Conservation (phyloP, 768 basidiomycete species). For the Trametes villosa region DNA sequence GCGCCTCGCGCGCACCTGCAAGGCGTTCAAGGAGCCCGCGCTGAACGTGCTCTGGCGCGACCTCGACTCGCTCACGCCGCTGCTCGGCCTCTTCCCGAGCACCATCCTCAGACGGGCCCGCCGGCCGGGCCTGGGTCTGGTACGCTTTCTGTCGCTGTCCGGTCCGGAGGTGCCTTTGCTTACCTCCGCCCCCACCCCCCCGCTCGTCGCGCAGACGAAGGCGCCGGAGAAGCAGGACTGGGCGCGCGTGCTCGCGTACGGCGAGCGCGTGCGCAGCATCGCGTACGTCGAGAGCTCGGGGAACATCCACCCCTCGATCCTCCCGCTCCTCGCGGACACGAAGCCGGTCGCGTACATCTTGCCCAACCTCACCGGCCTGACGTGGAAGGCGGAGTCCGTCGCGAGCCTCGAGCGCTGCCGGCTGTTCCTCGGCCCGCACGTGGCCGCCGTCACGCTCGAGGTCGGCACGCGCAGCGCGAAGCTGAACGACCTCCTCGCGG, state of each 20-base stretch:
- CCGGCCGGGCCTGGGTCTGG: slow-evolving; percentile 77
- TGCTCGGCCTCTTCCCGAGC: slow-evolving; percentile 73
- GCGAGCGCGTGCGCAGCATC: slow-evolving; percentile 67
- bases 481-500: slow-evolving; percentile 63
- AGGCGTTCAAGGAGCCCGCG: slow-evolving; percentile 73
- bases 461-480: slow-evolving; percentile 60
- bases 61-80: slow-evolving; percentile 72
- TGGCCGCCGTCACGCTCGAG: slow-evolving; percentile 66
- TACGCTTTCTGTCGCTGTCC: slow-evolving; percentile 43
- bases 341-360: slow-evolving; percentile 67
- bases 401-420: slow-evolving; percentile 66
- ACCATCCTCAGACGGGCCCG: slow-evolving; percentile 69
- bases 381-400: slow-evolving; percentile 73
- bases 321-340: slow-evolving; percentile 66
- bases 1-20: slow-evolving; percentile 75
- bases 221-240: slow-evolving; percentile 72
- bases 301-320: slow-evolving; percentile 66
- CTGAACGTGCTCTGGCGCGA: slow-evolving; percentile 77
- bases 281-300: slow-evolving; percentile 71
- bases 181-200: slow-evolving; percentile 12
- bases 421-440: slow-evolving; percentile 67
- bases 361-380: slow-evolving; percentile 68
- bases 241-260: slow-evolving; percentile 66
- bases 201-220: slow-evolving; percentile 48
- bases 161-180: slow-evolving; percentile 18